These are phyloP conservation scores for Anacardium occidentale DNA, from an alignment of 345 rosid genomes.

Conservation along the genomic window DNA sequence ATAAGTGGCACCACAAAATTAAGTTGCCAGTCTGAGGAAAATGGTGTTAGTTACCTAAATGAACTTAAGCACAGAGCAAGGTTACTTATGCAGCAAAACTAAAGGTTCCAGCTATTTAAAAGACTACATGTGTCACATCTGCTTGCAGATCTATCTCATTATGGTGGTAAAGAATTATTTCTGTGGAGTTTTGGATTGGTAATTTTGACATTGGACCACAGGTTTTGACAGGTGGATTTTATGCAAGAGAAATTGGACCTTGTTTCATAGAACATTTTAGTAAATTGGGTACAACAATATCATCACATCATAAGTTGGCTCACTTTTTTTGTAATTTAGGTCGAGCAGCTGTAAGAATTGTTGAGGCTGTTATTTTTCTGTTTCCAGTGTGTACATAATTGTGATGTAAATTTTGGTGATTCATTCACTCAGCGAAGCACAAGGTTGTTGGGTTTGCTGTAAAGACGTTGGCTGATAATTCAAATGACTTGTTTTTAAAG, in stretches of 20 bases:
- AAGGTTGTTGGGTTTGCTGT: slow-evolving; percentile 17
- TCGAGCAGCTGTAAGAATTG: background rate
- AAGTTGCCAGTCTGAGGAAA: slow-evolving; percentile 14
- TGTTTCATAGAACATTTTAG: background rate
- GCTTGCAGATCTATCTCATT: background rate
- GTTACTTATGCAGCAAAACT: slow-evolving; percentile 36
- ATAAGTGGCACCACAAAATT: slow-evolving; percentile 19
- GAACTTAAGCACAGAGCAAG: slow-evolving; percentile 54
- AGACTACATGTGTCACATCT: background rate
- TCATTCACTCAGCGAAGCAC: background rate
- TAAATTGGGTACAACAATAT: background rate
- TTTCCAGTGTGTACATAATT: background rate
- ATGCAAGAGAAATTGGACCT: background rate
- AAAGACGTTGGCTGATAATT: background rate
- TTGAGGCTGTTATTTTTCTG: background rate
- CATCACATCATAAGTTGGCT: background rate
- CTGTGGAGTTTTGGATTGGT: background rate
- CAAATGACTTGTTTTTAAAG: slow-evolving; percentile 18
- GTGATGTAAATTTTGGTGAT: slow-evolving; percentile 8
- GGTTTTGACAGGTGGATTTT: background rate
- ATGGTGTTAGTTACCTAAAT: slow-evolving; percentile 22
- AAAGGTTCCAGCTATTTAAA: slow-evolving; percentile 8
- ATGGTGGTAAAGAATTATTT: background rate
- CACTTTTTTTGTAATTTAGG: background rate
- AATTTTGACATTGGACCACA: background rate